Percentiles rank a stretch among this genome's conserved stretches.
Evolutionary conservation across 768 basidiomycete genomes (phyloP).

Genomic region (Inosperma sp.): DNA sequence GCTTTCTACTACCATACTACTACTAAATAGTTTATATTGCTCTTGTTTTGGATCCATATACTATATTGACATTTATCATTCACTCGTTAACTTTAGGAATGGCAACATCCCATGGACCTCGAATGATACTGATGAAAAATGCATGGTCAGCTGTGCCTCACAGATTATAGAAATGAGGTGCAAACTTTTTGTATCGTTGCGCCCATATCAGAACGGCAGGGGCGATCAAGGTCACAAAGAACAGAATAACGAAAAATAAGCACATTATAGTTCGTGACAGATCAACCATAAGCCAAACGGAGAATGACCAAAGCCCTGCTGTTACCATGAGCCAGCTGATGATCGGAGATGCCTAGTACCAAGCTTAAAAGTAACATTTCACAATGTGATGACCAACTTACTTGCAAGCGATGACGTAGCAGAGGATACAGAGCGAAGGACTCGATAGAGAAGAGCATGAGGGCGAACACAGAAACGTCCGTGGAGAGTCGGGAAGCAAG

Average conservation of each 20-base stretch:
- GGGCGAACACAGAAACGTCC: slow-evolving; percentile 82
- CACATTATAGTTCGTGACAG: slow-evolving; percentile 53
- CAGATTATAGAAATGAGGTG: slow-evolving; percentile 11
- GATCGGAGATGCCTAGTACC: slow-evolving; percentile 42
- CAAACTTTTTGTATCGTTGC: slow-evolving; percentile 81
- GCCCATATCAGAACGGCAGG: slow-evolving; percentile 79
- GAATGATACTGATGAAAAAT: slow-evolving; percentile 60
- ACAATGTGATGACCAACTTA: slow-evolving; percentile 24
- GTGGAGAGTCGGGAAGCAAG: slow-evolving; percentile 84
- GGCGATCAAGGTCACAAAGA: slow-evolving; percentile 64
- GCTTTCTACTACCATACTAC: not conserved
- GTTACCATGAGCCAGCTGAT: slow-evolving; percentile 51
- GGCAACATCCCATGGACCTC: slow-evolving; percentile 89
- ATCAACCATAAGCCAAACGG: slow-evolving; percentile 47
- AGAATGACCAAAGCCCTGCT: slow-evolving; percentile 42
- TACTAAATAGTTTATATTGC: not conserved
- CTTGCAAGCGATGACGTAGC: slow-evolving; percentile 69
- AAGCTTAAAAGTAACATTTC: not conserved
- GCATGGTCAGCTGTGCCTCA: slow-evolving; percentile 11
- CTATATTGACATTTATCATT: slow-evolving; percentile 5
- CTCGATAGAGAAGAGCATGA: slow-evolving; percentile 80
- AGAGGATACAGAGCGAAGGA: slow-evolving; percentile 82
- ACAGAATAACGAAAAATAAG: slow-evolving; percentile 46
- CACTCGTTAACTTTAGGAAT: slow-evolving; percentile 60
- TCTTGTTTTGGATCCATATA: not conserved